A percentile compares a stretch with the other conserved stretches of the same genome.
Evolutionary conservation across 2,329 filamentous ascomycete genomes (phyloP).

Genomic region (Biscogniauxia sp.): DNA sequence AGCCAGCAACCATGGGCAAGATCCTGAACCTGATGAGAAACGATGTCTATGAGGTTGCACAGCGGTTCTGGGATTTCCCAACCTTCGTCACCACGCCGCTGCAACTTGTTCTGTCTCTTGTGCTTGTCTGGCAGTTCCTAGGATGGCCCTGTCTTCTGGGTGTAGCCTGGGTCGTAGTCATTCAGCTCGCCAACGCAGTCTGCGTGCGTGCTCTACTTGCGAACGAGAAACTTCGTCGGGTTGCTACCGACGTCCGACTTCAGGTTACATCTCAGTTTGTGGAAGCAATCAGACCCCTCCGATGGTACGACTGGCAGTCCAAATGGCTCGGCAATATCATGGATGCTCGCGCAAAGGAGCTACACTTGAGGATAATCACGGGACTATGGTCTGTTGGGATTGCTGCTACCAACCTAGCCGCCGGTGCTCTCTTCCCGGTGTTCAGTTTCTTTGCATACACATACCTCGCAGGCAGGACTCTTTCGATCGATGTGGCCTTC

Average conservation of each 20-base stretch:
- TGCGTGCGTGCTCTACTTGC: slow-evolving; percentile 65
- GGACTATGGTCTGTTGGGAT: slow-evolving; percentile 63
- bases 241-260: slow-evolving; percentile 72
- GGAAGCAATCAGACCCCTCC: slow-evolving; percentile 76
- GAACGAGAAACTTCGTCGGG: slow-evolving; percentile 69
- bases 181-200: slow-evolving; percentile 67
- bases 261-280: slow-evolving; percentile 84
- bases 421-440: slow-evolving; percentile 74
- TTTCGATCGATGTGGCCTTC: slow-evolving; percentile 81
- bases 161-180: slow-evolving; percentile 64
- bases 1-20: slow-evolving; percentile 80
- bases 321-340: slow-evolving; percentile 71
- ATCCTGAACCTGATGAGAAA: slow-evolving; percentile 84
- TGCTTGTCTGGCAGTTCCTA: slow-evolving; percentile 74
- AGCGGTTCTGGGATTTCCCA: slow-evolving; percentile 85
- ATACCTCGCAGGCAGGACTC: slow-evolving; percentile 60
- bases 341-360: slow-evolving; percentile 63
- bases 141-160: slow-evolving; percentile 77
- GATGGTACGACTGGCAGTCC: slow-evolving; percentile 81
- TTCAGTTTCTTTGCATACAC: slow-evolving; percentile 82
- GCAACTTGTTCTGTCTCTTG: slow-evolving; percentile 69
- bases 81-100: slow-evolving; percentile 73
- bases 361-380: slow-evolving; percentile 63
- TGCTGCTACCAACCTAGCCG: slow-evolving; percentile 65
- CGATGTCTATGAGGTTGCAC: slow-evolving; percentile 79